These are phyloP conservation scores for Pseudogymnoascus sp. DNA, from an alignment of 2,329 filamentous ascomycete species.

Conservation along the genomic window DNA sequence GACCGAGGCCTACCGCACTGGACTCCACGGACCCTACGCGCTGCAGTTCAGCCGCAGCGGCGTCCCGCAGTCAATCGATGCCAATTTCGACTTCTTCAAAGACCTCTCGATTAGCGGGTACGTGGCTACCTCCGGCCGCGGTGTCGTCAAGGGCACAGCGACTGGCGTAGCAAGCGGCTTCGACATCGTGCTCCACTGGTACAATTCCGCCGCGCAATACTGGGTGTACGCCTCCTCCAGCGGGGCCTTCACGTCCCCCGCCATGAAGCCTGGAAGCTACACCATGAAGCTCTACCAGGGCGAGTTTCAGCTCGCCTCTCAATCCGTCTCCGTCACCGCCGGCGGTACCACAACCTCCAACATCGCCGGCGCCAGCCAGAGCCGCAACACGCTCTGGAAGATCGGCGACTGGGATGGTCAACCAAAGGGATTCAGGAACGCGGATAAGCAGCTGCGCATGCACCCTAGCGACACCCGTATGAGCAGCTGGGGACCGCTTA, in stretches of 20 bases:
- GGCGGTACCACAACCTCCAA: slow-evolving; percentile 41
- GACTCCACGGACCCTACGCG: slow-evolving; percentile 59
- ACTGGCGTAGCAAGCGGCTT: slow-evolving; percentile 46
- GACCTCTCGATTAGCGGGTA: slow-evolving; percentile 51
- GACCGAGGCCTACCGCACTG: slow-evolving; percentile 54
- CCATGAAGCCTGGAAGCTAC: slow-evolving; percentile 61
- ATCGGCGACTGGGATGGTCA: slow-evolving; percentile 61
- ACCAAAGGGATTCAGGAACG: slow-evolving; percentile 58
- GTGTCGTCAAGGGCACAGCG: slow-evolving; percentile 53
- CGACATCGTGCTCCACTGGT: slow-evolving; percentile 57
- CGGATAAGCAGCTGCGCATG: slow-evolving; percentile 59
- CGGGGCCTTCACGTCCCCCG: slow-evolving; percentile 54
- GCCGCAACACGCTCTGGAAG: slow-evolving; percentile 50
- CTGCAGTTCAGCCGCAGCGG: slow-evolving; percentile 53
- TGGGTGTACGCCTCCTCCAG: slow-evolving; percentile 50
- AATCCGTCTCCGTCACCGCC: slow-evolving; percentile 42
- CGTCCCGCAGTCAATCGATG: slow-evolving; percentile 35
- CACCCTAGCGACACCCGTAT: slow-evolving; percentile 60
- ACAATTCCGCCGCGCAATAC: slow-evolving; percentile 55
- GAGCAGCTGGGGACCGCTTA: slow-evolving; percentile 51
- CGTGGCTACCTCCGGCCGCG: slow-evolving; percentile 47
- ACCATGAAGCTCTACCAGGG: slow-evolving; percentile 59
- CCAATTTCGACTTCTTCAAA: slow-evolving; percentile 53
- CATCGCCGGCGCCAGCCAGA: slow-evolving; percentile 42
- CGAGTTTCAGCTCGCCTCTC: slow-evolving; percentile 47